Base-by-base conservation (phyloP, 768 basidiomycete species). In the Hypholoma fasciculare region DNA sequence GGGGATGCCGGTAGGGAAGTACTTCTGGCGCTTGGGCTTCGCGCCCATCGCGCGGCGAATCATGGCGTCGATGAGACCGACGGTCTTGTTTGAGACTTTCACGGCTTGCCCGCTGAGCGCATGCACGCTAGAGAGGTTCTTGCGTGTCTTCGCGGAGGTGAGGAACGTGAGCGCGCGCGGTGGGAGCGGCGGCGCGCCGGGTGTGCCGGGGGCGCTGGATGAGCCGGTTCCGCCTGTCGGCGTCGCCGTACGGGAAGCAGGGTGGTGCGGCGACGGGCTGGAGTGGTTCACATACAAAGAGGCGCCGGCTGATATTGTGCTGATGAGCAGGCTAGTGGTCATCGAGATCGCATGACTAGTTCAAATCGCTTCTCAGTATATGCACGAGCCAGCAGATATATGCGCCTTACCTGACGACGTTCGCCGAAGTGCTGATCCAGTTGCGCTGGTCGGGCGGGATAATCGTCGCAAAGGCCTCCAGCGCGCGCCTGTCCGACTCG, bases 381-480 rank as follows among this genome's bases (percentile, higher is more conserved):
- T 46, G 34, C 11, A 30, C 14, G 52, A 27, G 11, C 17, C 7
- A 38, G 16, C 19, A n/a, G 44, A 34, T 42, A 36, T 42, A 19
- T 40, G 7, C 19, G 39, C 7, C 30, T 17, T 68, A 87, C 88
- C 88, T 89, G 57, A 88, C 74, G 23, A 85, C 70, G 19, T 81
- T 80, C 1, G 88, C 87, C 19, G 84, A 79, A 62, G 76, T 78
- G 8, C 81, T 82, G 44, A 93, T 78, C 84, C 85, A 87, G 67
- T 90, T 85, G 67, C 83, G 79, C 62, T 92, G 82, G 23, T 88
- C 86, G 14, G 85, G 80, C 20, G 85, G 85, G 1, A 91, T 79
- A 8, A 81, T 79, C 42, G 81, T 75, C 12, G 85, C 87, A 63
- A 86, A 85, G 26, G 85, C 79, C 59, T 82, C 77, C 20, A 79